Conservation (phyloP, 495 filamentous ascomycete species). For the Tuber borchii region DNA sequence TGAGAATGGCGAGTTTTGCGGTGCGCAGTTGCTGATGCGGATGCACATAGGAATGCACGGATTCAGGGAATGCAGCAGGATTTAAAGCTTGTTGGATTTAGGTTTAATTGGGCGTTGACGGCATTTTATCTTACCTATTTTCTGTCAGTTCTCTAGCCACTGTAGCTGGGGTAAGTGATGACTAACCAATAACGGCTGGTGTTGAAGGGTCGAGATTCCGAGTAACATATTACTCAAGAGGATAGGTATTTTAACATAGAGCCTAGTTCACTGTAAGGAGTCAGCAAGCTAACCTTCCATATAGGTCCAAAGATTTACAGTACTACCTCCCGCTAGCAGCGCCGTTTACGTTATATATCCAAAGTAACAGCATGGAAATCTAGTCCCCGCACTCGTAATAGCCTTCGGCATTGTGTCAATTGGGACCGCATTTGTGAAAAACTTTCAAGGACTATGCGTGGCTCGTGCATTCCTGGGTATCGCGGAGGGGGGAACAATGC, state of each 20-base stretch:
- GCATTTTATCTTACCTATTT: slow-evolving; percentile 64
- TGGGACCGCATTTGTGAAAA: slow-evolving; percentile 57
- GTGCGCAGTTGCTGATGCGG: not conserved
- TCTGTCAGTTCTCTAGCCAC: slow-evolving; percentile 25
- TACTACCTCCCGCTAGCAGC: slow-evolving; percentile 2
- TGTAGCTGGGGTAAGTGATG: not conserved
- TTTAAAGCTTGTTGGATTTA: slow-evolving; percentile 46
- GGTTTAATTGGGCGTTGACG: slow-evolving; percentile 56
- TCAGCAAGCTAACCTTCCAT: not conserved
- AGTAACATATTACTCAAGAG: slow-evolving; percentile 68
- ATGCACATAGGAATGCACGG: slow-evolving; percentile 50
- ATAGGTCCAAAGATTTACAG: slow-evolving; percentile 40
- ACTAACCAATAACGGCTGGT: not conserved
- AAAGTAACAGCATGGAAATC: slow-evolving; percentile 42
- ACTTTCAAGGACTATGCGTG: slow-evolving; percentile 35
- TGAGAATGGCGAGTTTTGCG: not conserved
- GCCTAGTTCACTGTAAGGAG: slow-evolving; percentile 36
- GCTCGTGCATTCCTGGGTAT: slow-evolving; percentile 44
- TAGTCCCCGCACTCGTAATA: slow-evolving; percentile 66
- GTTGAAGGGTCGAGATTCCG: slow-evolving; percentile 49
- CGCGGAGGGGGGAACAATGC: slow-evolving; percentile 40
- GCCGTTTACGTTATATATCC: not conserved
- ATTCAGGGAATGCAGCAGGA: slow-evolving; percentile 51
- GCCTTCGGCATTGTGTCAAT: slow-evolving; percentile 60
- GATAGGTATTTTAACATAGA: slow-evolving; percentile 59